These are phyloP conservation scores for Naematelia aurantialba DNA, from an alignment of 768 basidiomycete genomes.

Conservation along the genomic window DNA sequence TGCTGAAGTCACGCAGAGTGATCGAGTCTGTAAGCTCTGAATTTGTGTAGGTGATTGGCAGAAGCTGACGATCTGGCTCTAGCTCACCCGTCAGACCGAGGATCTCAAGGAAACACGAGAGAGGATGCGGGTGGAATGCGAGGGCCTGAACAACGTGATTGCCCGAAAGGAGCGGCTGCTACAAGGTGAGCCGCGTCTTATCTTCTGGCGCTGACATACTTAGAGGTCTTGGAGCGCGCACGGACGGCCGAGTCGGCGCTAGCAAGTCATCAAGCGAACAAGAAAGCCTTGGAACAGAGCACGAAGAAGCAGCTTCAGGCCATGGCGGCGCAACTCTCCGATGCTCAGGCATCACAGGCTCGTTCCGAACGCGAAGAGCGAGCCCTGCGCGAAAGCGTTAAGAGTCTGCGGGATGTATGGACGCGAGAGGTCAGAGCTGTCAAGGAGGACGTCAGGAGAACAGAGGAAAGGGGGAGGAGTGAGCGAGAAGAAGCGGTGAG, in stretches of 20 bases:
- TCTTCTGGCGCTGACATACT: not conserved
- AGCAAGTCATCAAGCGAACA: conserved; percentile 22
- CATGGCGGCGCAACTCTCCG: conserved; percentile 41
- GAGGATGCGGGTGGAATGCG: conserved; percentile 41
- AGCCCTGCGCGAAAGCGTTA: conserved; percentile 46
- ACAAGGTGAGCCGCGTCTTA: conserved; percentile 27
- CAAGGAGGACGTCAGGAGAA: conserved; percentile 28
- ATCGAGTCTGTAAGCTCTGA: not conserved
- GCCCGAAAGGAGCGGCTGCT: conserved; percentile 44
- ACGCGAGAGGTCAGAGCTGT: conserved; percentile 39
- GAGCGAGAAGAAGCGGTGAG: conserved; percentile 46
- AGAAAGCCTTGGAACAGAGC: conserved; percentile 34
- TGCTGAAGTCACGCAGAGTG: conserved; percentile 13
- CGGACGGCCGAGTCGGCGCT: conserved; percentile 43
- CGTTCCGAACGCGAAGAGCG: conserved; percentile 40
- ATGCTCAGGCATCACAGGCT: conserved; percentile 36
- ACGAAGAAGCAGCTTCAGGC: conserved; percentile 34
- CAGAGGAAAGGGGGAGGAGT: conserved; percentile 26
- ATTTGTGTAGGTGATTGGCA: not conserved
- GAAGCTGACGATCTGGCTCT: conserved; percentile 3
- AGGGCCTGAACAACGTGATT: conserved; percentile 45
- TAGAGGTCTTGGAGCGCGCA: conserved; percentile 48
- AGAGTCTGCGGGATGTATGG: conserved; percentile 42
- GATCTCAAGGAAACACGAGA: conserved; percentile 49
- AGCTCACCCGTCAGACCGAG: conserved; percentile 46